Evolutionary conservation across 768 basidiomycete genomes (phyloP).

Genomic region (Boletus sp.): DNA sequence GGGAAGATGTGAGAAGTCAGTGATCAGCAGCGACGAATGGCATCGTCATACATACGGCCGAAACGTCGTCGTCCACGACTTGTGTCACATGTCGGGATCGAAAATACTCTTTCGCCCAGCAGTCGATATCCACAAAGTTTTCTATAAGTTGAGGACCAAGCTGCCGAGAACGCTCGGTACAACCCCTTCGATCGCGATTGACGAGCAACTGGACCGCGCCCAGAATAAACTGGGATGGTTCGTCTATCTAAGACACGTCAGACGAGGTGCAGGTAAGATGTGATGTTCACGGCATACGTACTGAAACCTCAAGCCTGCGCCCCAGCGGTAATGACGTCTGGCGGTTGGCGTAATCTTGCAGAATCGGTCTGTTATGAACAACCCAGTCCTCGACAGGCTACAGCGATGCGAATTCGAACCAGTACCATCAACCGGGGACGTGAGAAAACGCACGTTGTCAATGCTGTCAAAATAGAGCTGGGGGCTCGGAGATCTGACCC

Average conservation of each 20-base stretch:
- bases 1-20: not conserved
- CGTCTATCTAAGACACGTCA: constrained; percentile 20
- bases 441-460: constrained; percentile 5
- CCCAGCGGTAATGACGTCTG: constrained; percentile 26
- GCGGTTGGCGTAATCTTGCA: constrained; percentile 28
- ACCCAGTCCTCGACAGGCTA: constrained; percentile 24
- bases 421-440: not conserved
- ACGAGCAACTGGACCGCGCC: constrained; percentile 28
- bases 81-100: constrained; percentile 17
- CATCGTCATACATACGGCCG: constrained; percentile 15
- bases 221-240: constrained; percentile 23
- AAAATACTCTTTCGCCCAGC: constrained; percentile 29
- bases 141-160: constrained; percentile 31
- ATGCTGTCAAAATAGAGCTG: not conserved
- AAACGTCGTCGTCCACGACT: constrained; percentile 15
- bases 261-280: not conserved
- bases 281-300: not conserved
- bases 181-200: constrained; percentile 21
- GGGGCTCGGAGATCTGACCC: not conserved
- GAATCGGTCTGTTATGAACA: constrained; percentile 17
- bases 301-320: constrained; percentile 23
- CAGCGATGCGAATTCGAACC: not conserved
- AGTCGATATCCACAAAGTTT: constrained; percentile 28
- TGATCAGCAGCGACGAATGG: not conserved
- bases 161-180: constrained; percentile 13